phyloP scores from a whole-genome alignment of 1,284 basidiomycete genomes.

The Neolentinus lepideus region DNA sequence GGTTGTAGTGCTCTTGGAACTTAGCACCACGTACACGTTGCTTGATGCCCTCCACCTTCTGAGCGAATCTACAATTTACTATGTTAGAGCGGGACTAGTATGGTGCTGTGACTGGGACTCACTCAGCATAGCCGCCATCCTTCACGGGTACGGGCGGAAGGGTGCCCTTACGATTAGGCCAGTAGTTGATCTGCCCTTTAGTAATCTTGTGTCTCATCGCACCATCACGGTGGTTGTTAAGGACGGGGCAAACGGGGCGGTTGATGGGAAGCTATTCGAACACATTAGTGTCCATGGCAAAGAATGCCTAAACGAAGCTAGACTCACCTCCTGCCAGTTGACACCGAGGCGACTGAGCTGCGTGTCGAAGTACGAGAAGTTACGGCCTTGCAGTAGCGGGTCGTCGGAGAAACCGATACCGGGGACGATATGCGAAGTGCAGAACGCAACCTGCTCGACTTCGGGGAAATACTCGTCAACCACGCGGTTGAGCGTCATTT shows the following conservation, averaged over 20 bases:
- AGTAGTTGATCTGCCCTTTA: slow-evolving; percentile 62
- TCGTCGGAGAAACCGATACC: slow-evolving; percentile 78
- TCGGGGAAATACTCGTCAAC: slow-evolving; percentile 79
- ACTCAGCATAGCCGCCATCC: slow-evolving; percentile 59
- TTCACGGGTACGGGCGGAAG: slow-evolving; percentile 39
- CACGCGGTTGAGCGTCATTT: slow-evolving; percentile 60
- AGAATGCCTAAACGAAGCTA: not conserved
- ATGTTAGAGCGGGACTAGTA: not conserved
- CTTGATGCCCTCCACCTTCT: slow-evolving; percentile 56
- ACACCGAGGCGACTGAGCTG: slow-evolving; percentile 70
- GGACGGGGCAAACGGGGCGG: slow-evolving; percentile 72
- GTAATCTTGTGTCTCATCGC: slow-evolving; percentile 49
- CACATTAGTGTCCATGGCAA: not conserved
- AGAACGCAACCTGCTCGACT: slow-evolving; percentile 80
- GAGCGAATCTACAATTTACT: slow-evolving; percentile 28
- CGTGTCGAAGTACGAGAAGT: slow-evolving; percentile 82
- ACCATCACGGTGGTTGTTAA: slow-evolving; percentile 71
- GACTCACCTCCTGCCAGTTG: slow-evolving; percentile 57
- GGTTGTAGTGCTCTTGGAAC: slow-evolving; percentile 66
- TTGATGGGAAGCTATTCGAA: slow-evolving; percentile 64
- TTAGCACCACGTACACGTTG: slow-evolving; percentile 63
- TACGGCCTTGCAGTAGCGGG: slow-evolving; percentile 76
- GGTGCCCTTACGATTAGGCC: slow-evolving; percentile 61
- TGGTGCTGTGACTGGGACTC: slow-evolving; percentile 12
- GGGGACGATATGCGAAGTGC: slow-evolving; percentile 75